These are phyloP conservation scores for Fusarium haematococcum DNA, from an alignment of 2,329 filamentous ascomycete species.

Conservation along the genomic window DNA sequence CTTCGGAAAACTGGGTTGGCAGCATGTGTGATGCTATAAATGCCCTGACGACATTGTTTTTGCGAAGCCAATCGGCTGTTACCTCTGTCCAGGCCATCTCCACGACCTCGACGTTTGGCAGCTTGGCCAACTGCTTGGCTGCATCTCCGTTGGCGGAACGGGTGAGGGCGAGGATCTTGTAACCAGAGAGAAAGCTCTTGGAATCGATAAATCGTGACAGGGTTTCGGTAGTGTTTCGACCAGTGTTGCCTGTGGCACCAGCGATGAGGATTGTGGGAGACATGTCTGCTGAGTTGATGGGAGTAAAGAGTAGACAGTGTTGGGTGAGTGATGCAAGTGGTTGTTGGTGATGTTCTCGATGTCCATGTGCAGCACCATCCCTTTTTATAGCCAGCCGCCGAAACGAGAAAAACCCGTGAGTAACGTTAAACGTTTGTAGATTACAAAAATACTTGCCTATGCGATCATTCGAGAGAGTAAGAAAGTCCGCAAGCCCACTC, in stretches of 20 bases:
- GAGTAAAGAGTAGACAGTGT: background rate
- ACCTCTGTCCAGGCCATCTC: constrained; percentile 54
- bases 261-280: constrained; percentile 50
- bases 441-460: background rate
- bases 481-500: background rate
- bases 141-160: constrained; percentile 16
- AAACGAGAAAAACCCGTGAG: background rate
- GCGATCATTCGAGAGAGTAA: background rate
- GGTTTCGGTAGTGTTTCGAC: constrained; percentile 43
- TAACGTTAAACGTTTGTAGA: background rate
- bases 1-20: constrained; percentile 54
- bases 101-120: constrained; percentile 50
- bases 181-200: background rate
- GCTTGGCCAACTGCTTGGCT: constrained; percentile 45
- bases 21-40: constrained; percentile 55
- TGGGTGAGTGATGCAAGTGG: background rate
- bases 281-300: constrained; percentile 37
- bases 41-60: constrained; percentile 49
- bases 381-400: background rate
- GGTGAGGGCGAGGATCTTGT: constrained; percentile 36
- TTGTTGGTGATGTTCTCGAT: background rate
- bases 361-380: background rate
- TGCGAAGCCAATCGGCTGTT: constrained; percentile 53
- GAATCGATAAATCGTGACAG: constrained; percentile 42
- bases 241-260: constrained; percentile 54